A percentile compares a stretch with the other conserved stretches of the same genome.
These are phyloP conservation scores for Eucalyptus polyanthemos DNA, from an alignment of 345 rosid species.

Conservation along the genomic window DNA sequence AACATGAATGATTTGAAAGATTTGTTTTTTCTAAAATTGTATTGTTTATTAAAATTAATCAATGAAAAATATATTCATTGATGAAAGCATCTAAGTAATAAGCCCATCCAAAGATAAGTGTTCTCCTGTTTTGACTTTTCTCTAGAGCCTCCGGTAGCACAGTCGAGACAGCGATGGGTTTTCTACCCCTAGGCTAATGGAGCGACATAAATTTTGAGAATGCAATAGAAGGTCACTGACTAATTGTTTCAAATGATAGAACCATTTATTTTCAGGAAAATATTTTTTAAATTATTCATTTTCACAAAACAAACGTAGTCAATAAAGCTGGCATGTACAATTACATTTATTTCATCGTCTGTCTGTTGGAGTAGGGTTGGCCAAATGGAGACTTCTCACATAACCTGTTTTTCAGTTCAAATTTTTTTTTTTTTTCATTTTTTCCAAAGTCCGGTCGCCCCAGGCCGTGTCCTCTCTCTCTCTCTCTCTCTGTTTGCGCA, in stretches of 20 bases:
- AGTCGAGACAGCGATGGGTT: accelerated
- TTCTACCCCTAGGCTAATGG: no score
- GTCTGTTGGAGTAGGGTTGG: background rate
- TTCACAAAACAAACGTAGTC: accelerated
- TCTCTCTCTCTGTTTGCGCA: background rate
- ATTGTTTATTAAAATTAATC: background rate
- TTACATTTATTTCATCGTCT: background rate
- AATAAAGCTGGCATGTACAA: background rate
- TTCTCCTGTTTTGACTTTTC: no score
- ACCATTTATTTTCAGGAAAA: background rate
- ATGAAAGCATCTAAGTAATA: no score
- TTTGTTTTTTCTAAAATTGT: no score
- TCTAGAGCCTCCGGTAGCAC: accelerated
- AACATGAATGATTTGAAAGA: background rate
- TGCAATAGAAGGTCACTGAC: no score
- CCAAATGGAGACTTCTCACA: background rate
- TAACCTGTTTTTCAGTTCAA: background rate
- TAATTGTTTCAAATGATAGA: background rate
- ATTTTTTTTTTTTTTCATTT: no score
- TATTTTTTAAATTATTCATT: background rate
- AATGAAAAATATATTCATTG: background rate
- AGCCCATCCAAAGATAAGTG: no score
- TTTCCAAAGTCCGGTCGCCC: background rate
- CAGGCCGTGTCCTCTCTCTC: background rate
- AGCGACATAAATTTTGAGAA: no score